Evolutionary conservation across 192 early-diverging fungal species (phyloP), one percentile per base, ranked within the genome.

Genomic region (Backusella liffmaniae): DNA sequence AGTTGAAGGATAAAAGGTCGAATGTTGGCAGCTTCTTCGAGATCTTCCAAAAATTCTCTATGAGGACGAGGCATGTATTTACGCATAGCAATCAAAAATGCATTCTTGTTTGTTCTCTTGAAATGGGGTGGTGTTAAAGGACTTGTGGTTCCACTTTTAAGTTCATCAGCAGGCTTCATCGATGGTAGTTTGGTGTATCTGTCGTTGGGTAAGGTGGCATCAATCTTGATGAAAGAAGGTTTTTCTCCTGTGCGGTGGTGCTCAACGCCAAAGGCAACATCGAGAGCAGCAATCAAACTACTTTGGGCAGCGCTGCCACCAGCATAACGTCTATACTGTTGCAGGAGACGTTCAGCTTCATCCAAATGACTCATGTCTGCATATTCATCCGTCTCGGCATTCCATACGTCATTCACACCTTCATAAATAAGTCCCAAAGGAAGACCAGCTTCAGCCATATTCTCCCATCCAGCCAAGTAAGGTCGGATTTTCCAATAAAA

Each of bases 261-360:
- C 77, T 94, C 89, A 37, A 99, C 88, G 21, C 94, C 94, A 46
- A 99, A 88, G 0, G 91, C 92, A 72, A 95, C 90, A 79, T 99
- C 97, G 32, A 98, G 81, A 21, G 91, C 89, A 76, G 97, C 96
- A 44, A 99, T 95, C 66, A 97, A 77, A n/a, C 96, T 90, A 29
- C 92, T 95, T 82, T 99, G 97, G 0, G 95, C 97, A 4, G 97
- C 96, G 83, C 94, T 96, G 0, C 94, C 97, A 39, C 97, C 97
- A 1, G 96, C 94, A 82, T 93, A 91, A 73, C 86, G 88, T 65
- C 92, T 88, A 86, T 91, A 93, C 21, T 90, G 77, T 12, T 80
- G 82, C 23, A 88, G 73, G n/a, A 89, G 73, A 56, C 85, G 80
- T 62, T 88, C 81, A 76, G 77, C 84, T 81, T 77, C 88, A 70